Evolutionary conservation across 345 rosid genomes (phyloP).

Genomic region (Gossypium mustelinum): DNA sequence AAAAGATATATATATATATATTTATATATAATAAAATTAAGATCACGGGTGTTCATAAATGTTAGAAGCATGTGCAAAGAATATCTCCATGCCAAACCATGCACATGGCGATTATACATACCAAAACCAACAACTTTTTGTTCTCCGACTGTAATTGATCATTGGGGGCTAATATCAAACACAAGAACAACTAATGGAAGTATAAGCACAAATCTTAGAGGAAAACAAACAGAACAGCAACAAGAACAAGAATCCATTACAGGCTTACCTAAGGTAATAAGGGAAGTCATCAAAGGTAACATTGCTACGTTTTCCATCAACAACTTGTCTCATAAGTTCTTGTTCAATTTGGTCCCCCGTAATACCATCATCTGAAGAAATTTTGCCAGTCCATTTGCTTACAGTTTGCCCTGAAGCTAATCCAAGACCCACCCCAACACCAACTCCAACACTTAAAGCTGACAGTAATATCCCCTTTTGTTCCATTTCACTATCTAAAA

Average conservation of each 20-base stretch:
- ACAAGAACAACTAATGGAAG: not conserved
- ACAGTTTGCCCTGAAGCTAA: constrained; percentile 75
- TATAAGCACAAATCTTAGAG: not conserved
- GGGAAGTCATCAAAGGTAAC: constrained; percentile 84
- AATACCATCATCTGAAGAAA: constrained; percentile 40
- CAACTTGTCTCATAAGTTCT: constrained; percentile 63
- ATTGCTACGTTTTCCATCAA: constrained; percentile 59
- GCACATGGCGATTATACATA: constrained; percentile 14
- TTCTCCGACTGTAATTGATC: not conserved
- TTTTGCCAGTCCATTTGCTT: constrained; percentile 50
- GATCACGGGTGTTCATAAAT: constrained; percentile 3
- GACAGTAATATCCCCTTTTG: constrained; percentile 66
- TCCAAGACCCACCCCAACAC: constrained; percentile 83
- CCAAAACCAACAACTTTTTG: constrained; percentile 17
- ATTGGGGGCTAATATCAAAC: constrained; percentile 9
- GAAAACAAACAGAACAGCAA: not conserved
- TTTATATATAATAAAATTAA: not conserved
- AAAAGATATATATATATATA: not conserved
- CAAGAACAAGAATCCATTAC: not conserved
- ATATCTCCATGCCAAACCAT: constrained; percentile 13
- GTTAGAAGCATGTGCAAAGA: constrained; percentile 23
- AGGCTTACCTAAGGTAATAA: constrained; percentile 69
- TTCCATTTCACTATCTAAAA: constrained; percentile 45
- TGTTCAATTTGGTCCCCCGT: constrained; percentile 66
- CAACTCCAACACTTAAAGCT: constrained; percentile 79